Evolutionary conservation across 441 rosid genomes (phyloP), one percentile per base, ranked within the genome.

Genomic region (Francoa sonchifolia): DNA sequence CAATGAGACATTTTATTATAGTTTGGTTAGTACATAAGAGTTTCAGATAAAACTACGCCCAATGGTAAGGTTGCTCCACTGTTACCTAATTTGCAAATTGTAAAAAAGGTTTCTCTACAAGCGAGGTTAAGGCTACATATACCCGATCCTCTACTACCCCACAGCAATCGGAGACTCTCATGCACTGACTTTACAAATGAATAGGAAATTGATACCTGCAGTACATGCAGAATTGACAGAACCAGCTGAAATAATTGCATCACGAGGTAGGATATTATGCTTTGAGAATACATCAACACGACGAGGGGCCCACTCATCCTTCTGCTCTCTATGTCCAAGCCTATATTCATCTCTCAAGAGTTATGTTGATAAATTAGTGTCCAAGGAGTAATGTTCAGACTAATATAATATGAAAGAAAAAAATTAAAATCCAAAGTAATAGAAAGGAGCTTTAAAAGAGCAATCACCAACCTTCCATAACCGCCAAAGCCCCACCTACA

Each of bases 281-380:
- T 59, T 76, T 50, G 73, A 79, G 53, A 90, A 90, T 27, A 80
- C 59, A 2, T 86, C 95, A 54, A 90, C 57, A 36, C 95, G 99
- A 26, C 95, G 95, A 59, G 99, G 99, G 48, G 48, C 54, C 95
- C 95, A 86, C 58, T 86, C 96, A 68, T 90, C 99, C 72, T 86
- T 90, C 69, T 90, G 99, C 71, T 90, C 99, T 62, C 83, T 78
- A 51, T 86, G 96, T 23, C 99, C 99, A 56, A 90, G 99, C 76
- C 96, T 90, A n/a, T n/a, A n/a, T n/a, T n/a, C n/a, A n/a, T n/a
- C n/a, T n/a, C n/a, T n/a, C n/a, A n/a, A n/a, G n/a, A n/a, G n/a
- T n/a, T n/a, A n/a, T n/a, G n/a, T n/a, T n/a, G n/a, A 64, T 11
- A 54, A 20, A 29, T 54, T 39, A 50, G 47, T 27, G 33, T 7